Evolutionary conservation across 768 basidiomycete genomes (phyloP).

Genomic region (Boletus rubroflammeus): DNA sequence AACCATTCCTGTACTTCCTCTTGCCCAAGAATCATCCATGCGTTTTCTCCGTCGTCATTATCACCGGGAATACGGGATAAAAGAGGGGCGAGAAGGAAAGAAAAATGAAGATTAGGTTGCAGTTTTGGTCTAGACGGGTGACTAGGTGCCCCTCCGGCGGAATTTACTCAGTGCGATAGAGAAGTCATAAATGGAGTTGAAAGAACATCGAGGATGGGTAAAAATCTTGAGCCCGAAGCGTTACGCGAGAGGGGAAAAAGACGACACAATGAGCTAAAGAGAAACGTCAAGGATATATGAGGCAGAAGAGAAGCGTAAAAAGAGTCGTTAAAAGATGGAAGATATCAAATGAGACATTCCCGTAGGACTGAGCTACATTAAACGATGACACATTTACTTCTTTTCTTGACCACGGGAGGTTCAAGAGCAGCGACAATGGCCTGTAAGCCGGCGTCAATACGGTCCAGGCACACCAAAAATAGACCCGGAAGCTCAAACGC

Average conservation of each 20-base stretch:
- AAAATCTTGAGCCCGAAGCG: conserved; percentile 23
- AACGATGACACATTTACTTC: conserved; percentile 77
- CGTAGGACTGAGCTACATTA: conserved; percentile 43
- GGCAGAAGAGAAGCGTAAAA: conserved; percentile 29
- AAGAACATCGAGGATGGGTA: conserved; percentile 25
- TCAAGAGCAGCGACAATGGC: conserved; percentile 98
- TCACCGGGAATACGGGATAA: conserved; percentile 8
- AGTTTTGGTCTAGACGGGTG: conserved; percentile 23
- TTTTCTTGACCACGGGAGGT: conserved; percentile 88
- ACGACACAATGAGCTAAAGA: conserved; percentile 20
- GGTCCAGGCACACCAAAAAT: neutral
- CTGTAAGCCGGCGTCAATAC: conserved; percentile 31
- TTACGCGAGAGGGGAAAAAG: conserved; percentile 16
- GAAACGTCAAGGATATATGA: conserved; percentile 37
- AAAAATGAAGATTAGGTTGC: conserved; percentile 22
- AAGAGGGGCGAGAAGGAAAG: conserved; percentile 1
- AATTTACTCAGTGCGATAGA: conserved; percentile 27
- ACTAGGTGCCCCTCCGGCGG: conserved; percentile 21
- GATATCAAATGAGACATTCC: conserved; percentile 30
- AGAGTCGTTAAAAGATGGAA: conserved; percentile 35
- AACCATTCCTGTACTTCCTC: conserved; percentile 17
- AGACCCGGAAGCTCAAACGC: conserved; percentile 30
- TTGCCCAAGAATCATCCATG: conserved; percentile 20
- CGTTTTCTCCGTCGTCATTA: conserved; percentile 6
- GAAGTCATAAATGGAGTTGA: conserved; percentile 16